Conservation (phyloP, 371 early-diverging fungal genomes). For the Chytridiales sp. region DNA sequence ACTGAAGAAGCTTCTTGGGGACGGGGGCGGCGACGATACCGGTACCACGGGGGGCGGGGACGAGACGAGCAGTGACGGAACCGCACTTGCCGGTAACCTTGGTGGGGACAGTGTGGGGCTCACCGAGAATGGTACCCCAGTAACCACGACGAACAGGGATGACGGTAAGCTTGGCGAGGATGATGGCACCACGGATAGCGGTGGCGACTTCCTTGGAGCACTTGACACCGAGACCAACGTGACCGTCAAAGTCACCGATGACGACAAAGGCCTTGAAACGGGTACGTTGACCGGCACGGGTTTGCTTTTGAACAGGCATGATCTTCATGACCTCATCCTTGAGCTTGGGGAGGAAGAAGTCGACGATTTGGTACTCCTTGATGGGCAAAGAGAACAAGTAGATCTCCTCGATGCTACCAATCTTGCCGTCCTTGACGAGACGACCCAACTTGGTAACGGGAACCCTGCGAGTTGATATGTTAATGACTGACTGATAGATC, state of each 20-base stretch:
- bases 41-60: constrained; percentile 99
- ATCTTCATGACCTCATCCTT: constrained; percentile 99
- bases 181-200: constrained; percentile 98
- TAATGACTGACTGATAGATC: neutral
- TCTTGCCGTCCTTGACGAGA: constrained; percentile 91
- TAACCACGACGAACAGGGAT: constrained; percentile 99
- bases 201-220: constrained; percentile 99
- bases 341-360: constrained; percentile 93
- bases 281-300: constrained; percentile 99
- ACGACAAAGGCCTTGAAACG: constrained; percentile 99
- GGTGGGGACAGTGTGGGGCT: constrained; percentile 98
- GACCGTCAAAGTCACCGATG: constrained; percentile 97
- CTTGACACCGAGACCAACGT: constrained; percentile 99
- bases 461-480: constrained; percentile 41
- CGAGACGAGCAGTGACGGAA: constrained; percentile 90
- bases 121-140: constrained; percentile 98
- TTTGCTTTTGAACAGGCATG: constrained; percentile 99
- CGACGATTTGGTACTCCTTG: constrained; percentile 99
- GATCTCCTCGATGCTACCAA: constrained; percentile 93
- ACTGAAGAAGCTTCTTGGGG: constrained; percentile 96
- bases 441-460: constrained; percentile 98
- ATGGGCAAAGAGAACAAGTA: constrained; percentile 97
- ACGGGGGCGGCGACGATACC: constrained; percentile 97
- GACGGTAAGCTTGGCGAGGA: constrained; percentile 97
- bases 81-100: constrained; percentile 99